Base-by-base conservation (phyloP, 805 yeast genomes). In the Lipomyces yamanashiensis region DNA sequence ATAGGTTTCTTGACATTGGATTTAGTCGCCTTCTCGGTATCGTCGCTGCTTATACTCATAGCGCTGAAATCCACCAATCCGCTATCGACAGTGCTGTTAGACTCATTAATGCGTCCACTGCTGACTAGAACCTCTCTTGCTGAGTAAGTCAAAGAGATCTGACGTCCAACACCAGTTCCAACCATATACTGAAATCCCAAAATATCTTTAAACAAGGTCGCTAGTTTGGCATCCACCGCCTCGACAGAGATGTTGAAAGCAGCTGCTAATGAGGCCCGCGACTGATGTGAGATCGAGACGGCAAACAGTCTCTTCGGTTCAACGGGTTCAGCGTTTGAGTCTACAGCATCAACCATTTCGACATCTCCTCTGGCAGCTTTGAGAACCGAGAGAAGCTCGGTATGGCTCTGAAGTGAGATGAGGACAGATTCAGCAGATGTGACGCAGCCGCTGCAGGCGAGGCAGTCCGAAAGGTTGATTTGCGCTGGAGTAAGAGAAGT, bases 391-490 rank as follows among this genome's bases (percentile, higher is more conserved):
- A 92, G 69, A 53, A 95, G 81, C 70, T 92, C 92, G 23, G 84
- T 84, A 71, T 92, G 96, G 44, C 96, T 89, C 74, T 95, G 99
- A 68, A 90, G 87, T 1, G 96, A 90, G 47, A 95, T 88, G 52
- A 95, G 78, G 7, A 95, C 91, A 67, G 93, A 97, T 74, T 95
- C 99, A n/a, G 97, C 96, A 4, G 97, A 89, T 0, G 99, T 95
- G 59, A 95, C 91, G 75, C 99, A 95, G 0, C 99, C 99, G 8
- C 96, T 86, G 73, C 99, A 95, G 0, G 99, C 99, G 59, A 95
- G 79, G 76, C 99, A 95, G 78, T 95, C 99, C 19, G 92, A 87
- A 56, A 95, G 77, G 1, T 95, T 88, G 53, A 95, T 93, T 67
- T 89, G 93, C 0, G 98, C 98, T 58, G 91, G 86, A 34, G 87